Base-by-base conservation (phyloP, 495 filamentous ascomycete species). In the Podospora pseudocomata region DNA sequence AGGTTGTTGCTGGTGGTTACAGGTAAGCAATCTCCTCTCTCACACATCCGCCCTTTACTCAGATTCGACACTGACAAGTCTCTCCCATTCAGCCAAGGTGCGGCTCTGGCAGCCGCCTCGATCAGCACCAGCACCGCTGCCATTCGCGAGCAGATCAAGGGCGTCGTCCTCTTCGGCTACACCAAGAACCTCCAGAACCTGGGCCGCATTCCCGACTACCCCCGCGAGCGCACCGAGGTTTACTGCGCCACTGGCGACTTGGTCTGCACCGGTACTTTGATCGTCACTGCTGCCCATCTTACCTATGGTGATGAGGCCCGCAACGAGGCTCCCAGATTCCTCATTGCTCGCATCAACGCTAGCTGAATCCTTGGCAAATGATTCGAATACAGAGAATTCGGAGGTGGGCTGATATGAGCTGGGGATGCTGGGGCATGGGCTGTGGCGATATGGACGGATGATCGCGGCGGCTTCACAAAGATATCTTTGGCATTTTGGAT, bases 101-200 rank as follows among this genome's bases (percentile, higher is more conserved):
- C 85, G 3, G 85, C 86, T 23, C 76, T 88, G 53, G 80, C 82
- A 60, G 81, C 86, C 67, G 79, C 77, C 59, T 79, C 85, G 1
- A 78, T 86, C 63, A 75, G 82, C 57, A 66, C 74, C 18, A 78
- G 83, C 5, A 72, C 75, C 11, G 73, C 77, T 1, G 68, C 73
- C 28, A 78, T 85, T 34, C 74, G 79, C 66, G 73, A 80, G 59
- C 79, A 81, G 71, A 83, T 88, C 70, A 82, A 80, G 60, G 84
- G 82, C 39, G 85, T 84, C 16, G 81, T 86, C n/a, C 78, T 84
- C 0, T 88, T 83, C 56, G 86, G 86, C 5, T 84, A 87, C 69
- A 87, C 86, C 55, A 82, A 85, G 68, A 86, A 86, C 73, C 71
- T 77, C 39, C 84, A 86, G 68, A 72, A 87, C 66, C 68, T 73